Base-by-base conservation (phyloP, 2,329 filamentous ascomycete genomes). In the Triangularia verruculosa region DNA sequence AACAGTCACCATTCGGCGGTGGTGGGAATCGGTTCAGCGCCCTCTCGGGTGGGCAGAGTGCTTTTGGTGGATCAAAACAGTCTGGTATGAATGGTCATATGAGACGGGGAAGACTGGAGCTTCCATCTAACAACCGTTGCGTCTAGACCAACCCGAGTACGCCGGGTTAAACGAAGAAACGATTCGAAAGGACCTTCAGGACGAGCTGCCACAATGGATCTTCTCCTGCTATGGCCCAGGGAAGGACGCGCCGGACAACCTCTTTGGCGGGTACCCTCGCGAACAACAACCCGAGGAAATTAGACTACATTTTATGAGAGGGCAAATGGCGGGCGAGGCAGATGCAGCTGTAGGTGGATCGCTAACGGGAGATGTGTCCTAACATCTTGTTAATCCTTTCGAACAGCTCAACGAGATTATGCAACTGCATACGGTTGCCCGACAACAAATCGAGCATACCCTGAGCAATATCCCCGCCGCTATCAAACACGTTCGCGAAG, bases 241-340 rank as follows among this genome's bases (percentile, higher is more conserved):
- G 3, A 83, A 81, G 70, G 86, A 93, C 70, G 86, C 90, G 1
- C 93, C 93, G 0, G 86, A 86, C 17, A 92, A 97, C 76, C 82
- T 97, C 0, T 93, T 97, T 71, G 92, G 92, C 59, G 93, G 92
- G 1, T 83, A 82, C 53, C 82, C 86, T 5, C 84, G 93, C 17
- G 94, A 98, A 75, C 89, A 93, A 74, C 96, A 92, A 72, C 89
- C 90, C 47, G 94, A 98, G 75, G 94, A 98, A 76, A 84, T 96
- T 74, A 85, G 93, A 57, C 74, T 93, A 22, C 89, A 92, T 72
- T 93, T 94, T 72, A 80, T 87, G 70, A 72, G 74, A 59, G 85
- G 85, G 1, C 79, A 82, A 47, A 83, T 85, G 8, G 72, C 83
- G 7, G 90, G 90, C 1, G 90, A 88, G 62, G 77, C 79, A 12